Evolutionary conservation across 768 basidiomycete genomes (phyloP).

Genomic region (Suillus luteus): DNA sequence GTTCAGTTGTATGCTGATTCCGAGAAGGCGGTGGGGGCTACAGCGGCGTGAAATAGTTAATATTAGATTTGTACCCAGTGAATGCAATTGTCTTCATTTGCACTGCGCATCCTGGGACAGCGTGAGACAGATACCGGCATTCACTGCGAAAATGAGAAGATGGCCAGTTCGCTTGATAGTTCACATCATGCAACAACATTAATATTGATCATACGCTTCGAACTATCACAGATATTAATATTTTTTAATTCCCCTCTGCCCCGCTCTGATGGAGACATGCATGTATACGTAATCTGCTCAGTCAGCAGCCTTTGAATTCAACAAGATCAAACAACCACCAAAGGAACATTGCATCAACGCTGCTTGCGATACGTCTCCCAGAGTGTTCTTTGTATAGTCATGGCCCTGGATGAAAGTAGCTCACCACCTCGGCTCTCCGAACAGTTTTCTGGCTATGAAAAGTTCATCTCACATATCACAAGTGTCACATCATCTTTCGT

Average conservation of each 20-base stretch:
- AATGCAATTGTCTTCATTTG: not conserved
- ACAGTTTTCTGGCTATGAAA: conserved; percentile 27
- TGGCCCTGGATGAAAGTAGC: conserved; percentile 24
- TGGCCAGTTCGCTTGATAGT: not conserved
- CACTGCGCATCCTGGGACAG: not conserved
- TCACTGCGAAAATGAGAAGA: not conserved
- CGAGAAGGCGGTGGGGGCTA: not conserved
- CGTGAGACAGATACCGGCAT: not conserved
- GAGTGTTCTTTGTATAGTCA: not conserved
- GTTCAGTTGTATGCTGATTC: not conserved
- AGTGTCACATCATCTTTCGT: conserved; percentile 40
- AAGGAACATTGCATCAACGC: not conserved
- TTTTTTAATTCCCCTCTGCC: not conserved
- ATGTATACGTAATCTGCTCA: not conserved
- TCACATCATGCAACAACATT: not conserved
- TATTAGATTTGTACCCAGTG: not conserved
- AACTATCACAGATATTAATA: not conserved
- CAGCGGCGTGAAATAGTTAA: not conserved
- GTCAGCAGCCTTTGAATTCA: conserved; percentile 21
- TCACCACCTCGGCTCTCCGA: conserved; percentile 12
- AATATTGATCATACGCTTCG: not conserved
- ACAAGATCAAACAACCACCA: conserved; percentile 20
- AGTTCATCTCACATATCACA: conserved; percentile 27
- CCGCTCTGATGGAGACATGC: not conserved
- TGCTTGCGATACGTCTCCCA: not conserved